phyloP scores from a whole-genome alignment of 176 grass and related monocot genomes.

The Triticum aestivum region IWGSC_CS_RefSeq_v2.1 NC_057813.1:338022369-338022868 shows the following conservation, averaged over 20 bases:
- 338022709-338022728: conserved; percentile 90
- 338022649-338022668: conserved; percentile 74
- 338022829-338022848: conserved; percentile 54
- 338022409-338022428: conserved; percentile 93
- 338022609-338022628: conserved; percentile 94
- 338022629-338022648: conserved; percentile 81
- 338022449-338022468: background rate
- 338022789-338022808: conserved; percentile 55
- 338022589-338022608: conserved; percentile 96
- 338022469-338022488: background rate
- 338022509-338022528: background rate
- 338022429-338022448: conserved; percentile 56
- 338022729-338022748: conserved; percentile 96
- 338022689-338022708: conserved; percentile 76
- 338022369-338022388: conserved; percentile 74
- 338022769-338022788: conserved; percentile 89
- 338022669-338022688: conserved; percentile 76
- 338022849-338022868: conserved; percentile 68
- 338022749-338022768: conserved; percentile 76
- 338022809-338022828: background rate
- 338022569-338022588: conserved; percentile 90
- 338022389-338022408: conserved; percentile 99
- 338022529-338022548: no score
- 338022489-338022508: background rate
- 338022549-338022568: conserved; percentile 65